Evolutionary conservation across 2,329 filamentous ascomycete species (phyloP), one percentile per base, ranked within the genome.

Genomic region (Paecilomyces dactylethromorphus): DNA sequence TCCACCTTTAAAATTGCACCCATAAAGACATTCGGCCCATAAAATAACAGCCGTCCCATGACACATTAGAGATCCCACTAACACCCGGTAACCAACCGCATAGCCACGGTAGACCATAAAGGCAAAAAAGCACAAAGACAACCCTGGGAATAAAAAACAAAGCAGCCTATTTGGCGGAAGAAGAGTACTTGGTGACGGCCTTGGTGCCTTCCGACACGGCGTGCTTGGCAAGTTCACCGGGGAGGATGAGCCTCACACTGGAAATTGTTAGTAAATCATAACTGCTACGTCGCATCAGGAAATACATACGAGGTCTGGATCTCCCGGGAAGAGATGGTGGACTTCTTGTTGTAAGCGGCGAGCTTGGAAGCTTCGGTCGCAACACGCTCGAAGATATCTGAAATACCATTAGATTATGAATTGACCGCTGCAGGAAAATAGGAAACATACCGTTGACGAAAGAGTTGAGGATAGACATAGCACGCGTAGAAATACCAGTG

Each of bases 301-400:
- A 4, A 1, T 21, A 81, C 84, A 67, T 79, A 87, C 79, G 94
- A 97, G 71, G 94, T 99, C 86, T 99, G 94, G 76, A 99, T 99
- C 83, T 99, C 94, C 75, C 94, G 90, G 68, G 94, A 97, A 57
- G 93, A 97, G 82, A 99, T 99, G 77, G 94, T 99, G 56, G 93
- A 97, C 87, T 99, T 99, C 90, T 97, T 99, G 89, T 99, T 99
- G 86, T 99, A 99, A 65, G 94, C 94, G 69, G 94, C 94, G 63
- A 99, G 89, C 89, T 99, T 99, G 77, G 91, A 96, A 56, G 94
- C 94, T 82, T 99, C 94, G 60, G 94, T 97, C 66, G 94, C 94
- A 70, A 99, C 93, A 71, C 94, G 92, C 88, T 99, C 94, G 79
- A 99, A 99, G 78, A 99, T 99, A 74, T 99, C 92, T 94, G 62